phyloP scores from a whole-genome alignment of 108 stramenopile species.

The Skeletonema marinoi region DNA sequence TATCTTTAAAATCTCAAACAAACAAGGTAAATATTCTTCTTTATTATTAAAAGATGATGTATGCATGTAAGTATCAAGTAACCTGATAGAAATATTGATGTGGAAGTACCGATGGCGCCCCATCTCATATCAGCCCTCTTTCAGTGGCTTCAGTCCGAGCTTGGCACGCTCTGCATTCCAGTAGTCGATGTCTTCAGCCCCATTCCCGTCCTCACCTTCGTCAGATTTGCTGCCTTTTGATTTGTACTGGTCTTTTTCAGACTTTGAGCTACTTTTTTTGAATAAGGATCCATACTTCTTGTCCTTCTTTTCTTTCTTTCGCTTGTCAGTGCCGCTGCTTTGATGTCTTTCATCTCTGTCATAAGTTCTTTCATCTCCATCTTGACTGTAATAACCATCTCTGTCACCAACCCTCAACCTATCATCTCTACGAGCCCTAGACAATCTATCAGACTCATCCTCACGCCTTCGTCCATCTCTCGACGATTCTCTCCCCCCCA shows the following conservation, averaged over 20 bases:
- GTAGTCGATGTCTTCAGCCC: conserved; percentile 55
- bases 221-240: background rate
- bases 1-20: too few species aligned
- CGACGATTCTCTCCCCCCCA: conserved; percentile 8
- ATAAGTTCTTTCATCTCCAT: background rate
- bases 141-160: conserved; percentile 78
- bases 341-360: conserved; percentile 2
- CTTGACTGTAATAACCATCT: background rate
- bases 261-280: conserved; percentile 43
- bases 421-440: background rate
- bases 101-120: too few species aligned
- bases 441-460: background rate
- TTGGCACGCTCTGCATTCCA: conserved; percentile 86
- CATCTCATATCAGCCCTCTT: conserved; percentile 20
- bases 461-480: conserved; percentile 7
- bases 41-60: background rate
- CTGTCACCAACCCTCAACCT: background rate
- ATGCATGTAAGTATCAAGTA: background rate
- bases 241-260: background rate
- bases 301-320: conserved; percentile 24
- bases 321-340: background rate
- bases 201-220: background rate
- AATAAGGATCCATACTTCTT: conserved; percentile 72
- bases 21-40: too few species aligned
- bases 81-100: background rate